Evolutionary conservation across 257 asterid genomes (phyloP), one percentile per base, ranked within the genome.

Genomic region (Nicotiana noctiflora): DNA sequence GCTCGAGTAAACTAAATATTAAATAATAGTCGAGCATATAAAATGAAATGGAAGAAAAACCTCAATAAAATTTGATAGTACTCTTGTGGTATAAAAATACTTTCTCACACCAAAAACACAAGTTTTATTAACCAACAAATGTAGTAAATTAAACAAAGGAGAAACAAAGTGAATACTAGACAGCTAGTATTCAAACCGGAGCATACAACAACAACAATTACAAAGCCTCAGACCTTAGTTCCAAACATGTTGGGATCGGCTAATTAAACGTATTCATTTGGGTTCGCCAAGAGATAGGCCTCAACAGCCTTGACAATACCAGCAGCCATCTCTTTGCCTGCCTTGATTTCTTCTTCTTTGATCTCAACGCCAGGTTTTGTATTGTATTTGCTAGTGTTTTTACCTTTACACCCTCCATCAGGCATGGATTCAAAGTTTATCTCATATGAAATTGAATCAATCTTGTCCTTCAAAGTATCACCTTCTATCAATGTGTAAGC

Each of bases 391-490:
- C 76, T 74, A 13, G 44, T 81, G 14, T 56, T 70, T 49, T 70
- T 83, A 23, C 63, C 77, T 55, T 70, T 68, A 66, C 79, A 6
- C 1, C 85, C 85, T 34, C 88, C 86, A 66, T 81, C 85, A 40
- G 77, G 77, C 18, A 76, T 59, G 2, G 81, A 7, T 65, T 82
- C 85, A 65, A 80, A 32, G 44, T 83, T 81, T 0, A 72, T 53
- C 53, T 83, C 84, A 77, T 83, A 63, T 15, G 83, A 77, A 25
- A 83, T 81, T 32, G 75, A 63, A 15, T 85, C 88, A 13, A 85
- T 62, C 49, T 76, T 72, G 55, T 53, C 81, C 57, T 19, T 79
- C 31, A 85, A 56, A 0, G 74, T 63, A 21, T 72, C 83, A 59
- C 86, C 84, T 61, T 85, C 88, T 8, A 85, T 32, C 25, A 80